A percentile compares a stretch with the other conserved stretches of the same genome.
phyloP scores from a whole-genome alignment of 306 rosid genomes.

The Sesbania bispinosa region DNA sequence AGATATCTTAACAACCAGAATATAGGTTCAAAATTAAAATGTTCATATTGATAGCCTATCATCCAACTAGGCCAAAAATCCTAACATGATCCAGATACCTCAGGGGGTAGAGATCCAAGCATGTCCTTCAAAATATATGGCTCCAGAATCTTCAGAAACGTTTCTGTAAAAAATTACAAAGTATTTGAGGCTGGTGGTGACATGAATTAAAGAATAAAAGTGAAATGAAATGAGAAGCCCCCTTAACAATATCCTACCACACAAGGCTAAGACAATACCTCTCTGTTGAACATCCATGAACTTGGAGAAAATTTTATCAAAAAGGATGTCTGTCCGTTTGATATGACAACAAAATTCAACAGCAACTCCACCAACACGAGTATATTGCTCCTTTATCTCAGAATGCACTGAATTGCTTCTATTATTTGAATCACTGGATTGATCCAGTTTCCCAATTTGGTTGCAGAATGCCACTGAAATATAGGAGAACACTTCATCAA shows the following conservation, averaged over 20 bases:
- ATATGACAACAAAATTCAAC: conserved; percentile 97
- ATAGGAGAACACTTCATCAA: conserved; percentile 95
- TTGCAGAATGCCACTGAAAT: conserved; percentile 90
- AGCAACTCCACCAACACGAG: conserved; percentile 98
- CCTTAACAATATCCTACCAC: neutral
- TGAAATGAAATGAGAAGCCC: conserved; percentile 24
- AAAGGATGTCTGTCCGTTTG: conserved; percentile 89
- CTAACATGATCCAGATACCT: conserved; percentile 55
- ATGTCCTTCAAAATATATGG: conserved; percentile 92
- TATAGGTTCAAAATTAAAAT: conserved; percentile 7
- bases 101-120: conserved; percentile 99
- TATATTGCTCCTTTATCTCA: conserved; percentile 91
- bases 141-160: conserved; percentile 97
- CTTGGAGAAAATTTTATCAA: conserved; percentile 88
- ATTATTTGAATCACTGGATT: conserved; percentile 37
- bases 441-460: conserved; percentile 72
- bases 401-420: conserved; percentile 57
- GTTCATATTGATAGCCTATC: conserved; percentile 5
- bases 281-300: conserved; percentile 72
- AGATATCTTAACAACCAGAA: neutral
- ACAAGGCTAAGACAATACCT: conserved; percentile 50
- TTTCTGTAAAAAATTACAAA: conserved; percentile 42
- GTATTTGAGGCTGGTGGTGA: neutral
- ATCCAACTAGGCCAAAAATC: conserved; percentile 25
- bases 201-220: neutral